Conservation (phyloP, 1,139 yeast species). For the Candida labiduridarum region DNA sequence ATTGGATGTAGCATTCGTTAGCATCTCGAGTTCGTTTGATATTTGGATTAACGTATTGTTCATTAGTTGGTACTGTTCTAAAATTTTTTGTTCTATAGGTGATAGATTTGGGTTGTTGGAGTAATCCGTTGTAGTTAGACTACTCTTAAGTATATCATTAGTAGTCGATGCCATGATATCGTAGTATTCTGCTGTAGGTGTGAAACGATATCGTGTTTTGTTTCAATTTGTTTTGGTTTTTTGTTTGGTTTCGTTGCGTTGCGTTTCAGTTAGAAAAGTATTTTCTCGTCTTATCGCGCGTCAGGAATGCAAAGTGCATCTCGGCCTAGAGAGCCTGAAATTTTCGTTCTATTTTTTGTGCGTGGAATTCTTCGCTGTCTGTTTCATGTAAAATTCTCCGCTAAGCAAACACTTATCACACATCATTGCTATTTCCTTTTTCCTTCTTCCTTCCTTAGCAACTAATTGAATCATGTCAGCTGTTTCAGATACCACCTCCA, state of each 20-base stretch:
- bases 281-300: neutral
- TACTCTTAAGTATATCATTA: neutral
- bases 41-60: constrained; percentile 27
- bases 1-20: constrained; percentile 22
- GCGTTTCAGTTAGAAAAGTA: neutral
- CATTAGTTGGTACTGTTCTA: constrained; percentile 11
- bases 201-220: neutral
- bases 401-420: neutral
- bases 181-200: neutral
- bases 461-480: constrained; percentile 4
- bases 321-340: neutral
- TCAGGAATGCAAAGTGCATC: neutral
- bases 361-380: neutral
- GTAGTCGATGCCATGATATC: neutral
- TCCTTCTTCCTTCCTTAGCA: neutral
- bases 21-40: constrained; percentile 32
- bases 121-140: constrained; percentile 5
- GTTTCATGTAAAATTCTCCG: neutral
- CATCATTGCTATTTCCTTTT: neutral
- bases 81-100: constrained; percentile 5
- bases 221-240: neutral
- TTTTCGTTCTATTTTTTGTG: neutral
- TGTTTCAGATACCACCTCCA: constrained; percentile 3
- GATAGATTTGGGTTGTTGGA: constrained; percentile 7
- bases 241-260: neutral